phyloP scores from a whole-genome alignment of 2,329 filamentous ascomycete species.

The Fusarium pseudoanthophilum region DNA sequence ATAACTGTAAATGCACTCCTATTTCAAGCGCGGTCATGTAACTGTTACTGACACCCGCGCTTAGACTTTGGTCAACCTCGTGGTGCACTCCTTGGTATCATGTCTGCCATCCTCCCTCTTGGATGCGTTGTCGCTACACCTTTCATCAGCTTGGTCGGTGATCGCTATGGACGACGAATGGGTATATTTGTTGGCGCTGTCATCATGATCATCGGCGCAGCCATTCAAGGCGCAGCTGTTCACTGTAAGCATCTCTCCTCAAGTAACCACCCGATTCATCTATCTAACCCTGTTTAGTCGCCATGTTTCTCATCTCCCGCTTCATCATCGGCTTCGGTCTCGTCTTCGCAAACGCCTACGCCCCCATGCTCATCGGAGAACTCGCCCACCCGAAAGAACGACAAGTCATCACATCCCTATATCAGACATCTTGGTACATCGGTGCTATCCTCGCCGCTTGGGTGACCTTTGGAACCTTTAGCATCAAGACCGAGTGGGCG shows the following conservation, averaged over 20 bases:
- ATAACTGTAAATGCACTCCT: slow-evolving; percentile 12
- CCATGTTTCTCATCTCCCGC: slow-evolving; percentile 64
- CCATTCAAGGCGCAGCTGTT: background rate
- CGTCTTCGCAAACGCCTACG: slow-evolving; percentile 61
- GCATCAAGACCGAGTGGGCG: slow-evolving; percentile 45
- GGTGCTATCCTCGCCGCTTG: slow-evolving; percentile 56
- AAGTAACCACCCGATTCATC: rapidly evolving
- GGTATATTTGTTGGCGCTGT: slow-evolving; percentile 3
- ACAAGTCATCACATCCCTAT: slow-evolving; percentile 62
- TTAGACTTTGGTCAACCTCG: slow-evolving; percentile 45
- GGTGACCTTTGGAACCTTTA: slow-evolving; percentile 54
- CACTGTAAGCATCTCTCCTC: background rate
- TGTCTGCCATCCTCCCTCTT: slow-evolving; percentile 10
- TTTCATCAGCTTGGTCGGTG: slow-evolving; percentile 8
- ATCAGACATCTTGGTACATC: slow-evolving; percentile 61
- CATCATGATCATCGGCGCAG: background rate
- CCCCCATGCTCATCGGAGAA: slow-evolving; percentile 64
- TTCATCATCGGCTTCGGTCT: slow-evolving; percentile 65
- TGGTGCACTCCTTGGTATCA: slow-evolving; percentile 2
- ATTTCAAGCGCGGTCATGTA: rapidly evolving
- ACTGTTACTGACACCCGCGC: background rate
- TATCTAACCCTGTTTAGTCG: slow-evolving; percentile 44
- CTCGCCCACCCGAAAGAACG: slow-evolving; percentile 64
- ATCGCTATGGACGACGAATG: slow-evolving; percentile 3
- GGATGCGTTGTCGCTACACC: slow-evolving; percentile 2